phyloP scores from a whole-genome alignment of 768 basidiomycete genomes.

The Xerocomus potaroensis region DNA sequence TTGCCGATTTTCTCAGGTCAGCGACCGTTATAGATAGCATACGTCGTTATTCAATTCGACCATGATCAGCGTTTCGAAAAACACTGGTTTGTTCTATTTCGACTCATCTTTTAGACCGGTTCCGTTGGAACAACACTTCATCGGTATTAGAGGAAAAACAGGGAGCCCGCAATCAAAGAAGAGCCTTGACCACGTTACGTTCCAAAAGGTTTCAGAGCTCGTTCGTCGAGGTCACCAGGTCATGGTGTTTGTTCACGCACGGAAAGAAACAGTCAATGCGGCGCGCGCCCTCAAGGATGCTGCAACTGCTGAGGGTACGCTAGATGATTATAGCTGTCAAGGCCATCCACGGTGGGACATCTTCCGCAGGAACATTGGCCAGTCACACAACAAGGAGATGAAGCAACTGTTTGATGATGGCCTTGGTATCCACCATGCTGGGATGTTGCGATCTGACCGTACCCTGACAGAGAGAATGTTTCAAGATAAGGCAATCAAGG shows the following conservation, averaged over 20 bases:
- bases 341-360: constrained; percentile 75
- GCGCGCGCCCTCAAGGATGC: constrained; percentile 78
- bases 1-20: constrained; percentile 90
- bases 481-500: constrained; percentile 87
- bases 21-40: constrained; percentile 8
- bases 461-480: constrained; percentile 97
- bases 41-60: constrained; percentile 1
- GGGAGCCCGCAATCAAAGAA: constrained; percentile 67
- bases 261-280: constrained; percentile 96
- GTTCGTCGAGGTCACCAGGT: constrained; percentile 94
- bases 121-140: constrained; percentile 95
- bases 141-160: constrained; percentile 88
- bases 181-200: constrained; percentile 86
- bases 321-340: constrained; percentile 76
- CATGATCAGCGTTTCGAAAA: constrained; percentile 69
- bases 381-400: constrained; percentile 94
- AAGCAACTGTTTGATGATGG: constrained; percentile 87
- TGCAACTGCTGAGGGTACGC: constrained; percentile 61
- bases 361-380: constrained; percentile 73
- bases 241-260: constrained; percentile 98
- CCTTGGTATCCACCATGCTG: constrained; percentile 98
- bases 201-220: constrained; percentile 84
- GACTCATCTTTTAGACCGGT: constrained; percentile 96
- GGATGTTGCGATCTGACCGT: constrained; percentile 91
- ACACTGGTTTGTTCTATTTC: constrained; percentile 92